Evolutionary conservation across 1,284 basidiomycete genomes (phyloP), one percentile per base, ranked within the genome.

Genomic region (Cryptococcus jaspeensis): DNA sequence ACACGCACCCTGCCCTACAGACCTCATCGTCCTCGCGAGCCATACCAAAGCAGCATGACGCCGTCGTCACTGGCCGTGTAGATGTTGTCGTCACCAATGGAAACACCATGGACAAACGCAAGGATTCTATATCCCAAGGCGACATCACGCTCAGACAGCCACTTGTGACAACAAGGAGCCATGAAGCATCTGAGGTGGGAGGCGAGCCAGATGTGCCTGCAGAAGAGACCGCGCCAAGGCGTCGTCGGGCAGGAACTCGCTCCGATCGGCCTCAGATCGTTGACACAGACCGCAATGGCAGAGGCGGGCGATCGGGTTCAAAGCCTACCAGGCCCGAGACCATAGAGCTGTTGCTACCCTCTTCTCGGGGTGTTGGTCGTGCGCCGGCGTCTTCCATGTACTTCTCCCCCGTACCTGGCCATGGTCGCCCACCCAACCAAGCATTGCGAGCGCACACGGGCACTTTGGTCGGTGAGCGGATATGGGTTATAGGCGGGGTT

Each of bases 401-500:
- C 75, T 94, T 90, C 87, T 90, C 88, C 62, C 82, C 83, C 53
- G 87, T 90, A 1, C 88, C 92, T 0, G 86, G 88, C 7, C 88
- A 89, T 70, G 92, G 92, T 0, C 65, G 78, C 1, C 75, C 91
- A 45, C 91, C 91, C 2, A 82, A 81, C 63, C 85, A 87, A 61
- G 84, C 84, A 11, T 84, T 93, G 78, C 84, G 91, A 3, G 90
- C 91, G 1, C 92, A 94, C 72, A 90, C 84, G 8, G 87, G 88
- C 46, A 93, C 88, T 1, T 80, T 95, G 38, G 86, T 92, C 22
- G 90, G 92, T 58, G 84, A 86, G 53, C 68, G 84, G 23, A 87
- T 89, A 1, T 96, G 91, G 90, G 70, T 95, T 35, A 88, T 95
- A 67, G 92, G 92, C 6, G 92, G 92, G 1, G 90, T 89, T 61